Evolutionary conservation across 2,329 filamentous ascomycete species (phyloP), one percentile per base, ranked within the genome.

Genomic region (Dactylellina haptotyla): DNA sequence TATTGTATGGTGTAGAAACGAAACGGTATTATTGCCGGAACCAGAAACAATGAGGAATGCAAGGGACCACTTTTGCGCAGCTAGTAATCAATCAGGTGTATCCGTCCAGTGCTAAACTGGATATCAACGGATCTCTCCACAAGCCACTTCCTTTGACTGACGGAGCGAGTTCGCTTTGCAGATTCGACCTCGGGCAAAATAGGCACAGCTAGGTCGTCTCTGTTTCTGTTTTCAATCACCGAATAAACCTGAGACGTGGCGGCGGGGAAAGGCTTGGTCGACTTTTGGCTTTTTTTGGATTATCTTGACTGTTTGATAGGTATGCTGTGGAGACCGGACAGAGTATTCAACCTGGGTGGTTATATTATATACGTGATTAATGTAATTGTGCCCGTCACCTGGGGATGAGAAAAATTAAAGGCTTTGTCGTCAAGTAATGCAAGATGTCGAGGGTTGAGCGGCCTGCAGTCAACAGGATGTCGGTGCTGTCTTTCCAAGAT

Each of bases 401-500:
- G 12, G 12, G n/a, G 39, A 48, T 25, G 48, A 46, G 16, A 57
- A 25, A 46, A 70, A 57, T 45, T 53, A 26, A 56, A 65, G 12
- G 48, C 56, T 30, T n/a, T n/a, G n/a, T n/a, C n/a, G n/a, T n/a
- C n/a, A n/a, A n/a, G n/a, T n/a, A n/a, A n/a, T n/a, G n/a, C n/a
- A n/a, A n/a, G 58, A 20, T 34, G 32, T 46, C n/a, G 16, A 18
- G n/a, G 41, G 41, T 71, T 63, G 66, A 64, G 41, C 43, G 67
- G 18, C 66, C 66, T 64, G 67, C 46, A 65, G 53, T 72, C 67
- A 65, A 72, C 57, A n/a, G n/a, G n/a, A n/a, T n/a, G n/a, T n/a
- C n/a, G 23, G 6, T 25, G 25, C 1, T 25, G 30, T 23, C 4
- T 39, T 20, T 54, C n/a, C 28, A 20, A 37, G 14, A 51, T 18